phyloP scores from a whole-genome alignment of 2,329 filamentous ascomycete genomes.

The Fusarium chuoi region DNA sequence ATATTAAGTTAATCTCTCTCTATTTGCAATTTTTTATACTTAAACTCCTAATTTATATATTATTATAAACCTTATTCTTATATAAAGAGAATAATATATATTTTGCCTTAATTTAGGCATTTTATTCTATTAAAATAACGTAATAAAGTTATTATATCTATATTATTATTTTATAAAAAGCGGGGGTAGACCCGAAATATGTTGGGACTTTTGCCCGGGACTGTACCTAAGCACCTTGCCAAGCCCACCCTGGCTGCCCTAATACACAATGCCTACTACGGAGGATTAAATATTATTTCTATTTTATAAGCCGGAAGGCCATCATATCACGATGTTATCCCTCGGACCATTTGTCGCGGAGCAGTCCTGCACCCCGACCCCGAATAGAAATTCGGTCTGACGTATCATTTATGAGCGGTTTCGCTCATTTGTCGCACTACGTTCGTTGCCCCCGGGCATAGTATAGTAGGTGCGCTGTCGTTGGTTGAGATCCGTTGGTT shows the following conservation, averaged over 20 bases:
- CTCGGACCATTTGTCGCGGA: neutral
- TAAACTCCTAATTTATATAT: too few species aligned
- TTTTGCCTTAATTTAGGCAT: too few species aligned
- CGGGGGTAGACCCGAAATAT: too few species aligned
- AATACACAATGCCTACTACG: neutral
- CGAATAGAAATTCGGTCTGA: neutral
- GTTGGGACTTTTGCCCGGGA: too few species aligned
- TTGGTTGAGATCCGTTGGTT: constrained; percentile 4
- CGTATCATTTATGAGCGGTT: constrained; percentile 15
- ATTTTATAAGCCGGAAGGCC: neutral
- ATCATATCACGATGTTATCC: neutral
- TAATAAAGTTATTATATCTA: too few species aligned
- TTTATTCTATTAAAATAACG: too few species aligned
- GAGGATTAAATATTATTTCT: neutral
- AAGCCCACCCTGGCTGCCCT: constrained; percentile 1
- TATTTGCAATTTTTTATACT: too few species aligned
- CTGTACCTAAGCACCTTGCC: neutral
- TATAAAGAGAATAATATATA: too few species aligned
- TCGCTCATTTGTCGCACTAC: constrained; percentile 14
- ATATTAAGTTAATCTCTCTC: too few species aligned
- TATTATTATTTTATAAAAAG: too few species aligned
- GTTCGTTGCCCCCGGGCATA: neutral
- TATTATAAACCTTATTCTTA: too few species aligned
- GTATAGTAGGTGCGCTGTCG: neutral
- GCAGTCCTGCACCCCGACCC: neutral